Base-by-base conservation (phyloP, 805 yeast species). In the Suhomyces prunicola region DNA sequence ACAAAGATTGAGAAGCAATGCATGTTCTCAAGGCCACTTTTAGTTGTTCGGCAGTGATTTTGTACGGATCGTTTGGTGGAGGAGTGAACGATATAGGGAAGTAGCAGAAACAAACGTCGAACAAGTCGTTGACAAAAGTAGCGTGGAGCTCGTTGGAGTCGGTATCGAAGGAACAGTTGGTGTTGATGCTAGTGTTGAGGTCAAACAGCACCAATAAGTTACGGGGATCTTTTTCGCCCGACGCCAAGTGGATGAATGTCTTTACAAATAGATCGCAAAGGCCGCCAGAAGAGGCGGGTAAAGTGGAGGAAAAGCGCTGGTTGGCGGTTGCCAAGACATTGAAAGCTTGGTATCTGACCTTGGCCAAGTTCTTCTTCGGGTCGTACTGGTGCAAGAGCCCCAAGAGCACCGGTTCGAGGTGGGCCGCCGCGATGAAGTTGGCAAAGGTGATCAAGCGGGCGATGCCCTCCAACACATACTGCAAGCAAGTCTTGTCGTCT, bases 21-120 rank as follows among this genome's bases (percentile, higher is more conserved):
- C 92, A 86, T 1, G 62, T 59, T 59, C 92, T 77, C 51, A 94
- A 73, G 6, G 81, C 77, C 9, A 61, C 44, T 63, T 89, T 90
- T 59, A 96, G 74, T 50, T 90, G 88, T 1, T 78, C 81, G 1
- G 90, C 82, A 0, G 96, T 83, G 57, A 90, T 88, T 56, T 85
- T 83, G 66, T 91, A 90, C 0, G 94, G 92, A 61, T 93, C 97
- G 66, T 89, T 89, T 47, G 84, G 82, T 3, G 98, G 97, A 1
- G 98, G 97, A 53, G 85, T 85, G 71, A 96, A 94, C 1, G 97
- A 88, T 44, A 94, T 92, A 10, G 99, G 99, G 73, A 93, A 94
- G 71, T 94, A 94, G 69, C 99, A 94, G 66, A 93, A 96, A 41
- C 90, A 77, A 35, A 88, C 83, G 65, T 94, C 99, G 65, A 92